Evolutionary conservation across 2,329 filamentous ascomycete genomes (phyloP).

Genomic region (Apiospora hydei): DNA sequence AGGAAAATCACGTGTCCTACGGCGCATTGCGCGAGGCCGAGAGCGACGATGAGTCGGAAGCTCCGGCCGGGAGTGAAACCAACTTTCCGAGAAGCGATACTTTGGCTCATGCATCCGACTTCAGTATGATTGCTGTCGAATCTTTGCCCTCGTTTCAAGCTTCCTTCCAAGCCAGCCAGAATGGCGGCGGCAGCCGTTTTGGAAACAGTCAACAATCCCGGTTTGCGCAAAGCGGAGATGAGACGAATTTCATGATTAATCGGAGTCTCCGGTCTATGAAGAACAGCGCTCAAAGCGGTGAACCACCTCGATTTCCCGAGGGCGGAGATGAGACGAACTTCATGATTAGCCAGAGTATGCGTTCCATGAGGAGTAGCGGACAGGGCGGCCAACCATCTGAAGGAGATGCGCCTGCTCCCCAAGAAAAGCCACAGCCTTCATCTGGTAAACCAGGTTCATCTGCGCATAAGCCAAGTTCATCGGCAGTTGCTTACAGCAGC

Average conservation of each 20-base stretch:
- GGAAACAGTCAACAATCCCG: slow-evolving; percentile 36
- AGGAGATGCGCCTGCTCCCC: slow-evolving; percentile 32
- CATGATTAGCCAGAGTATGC: slow-evolving; percentile 63
- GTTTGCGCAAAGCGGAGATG: slow-evolving; percentile 59
- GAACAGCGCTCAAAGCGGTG: slow-evolving; percentile 42
- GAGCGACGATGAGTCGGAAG: slow-evolving; percentile 39
- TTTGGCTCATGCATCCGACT: slow-evolving; percentile 56
- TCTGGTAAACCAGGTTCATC: slow-evolving; percentile 13
- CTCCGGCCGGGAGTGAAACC: slow-evolving; percentile 30
- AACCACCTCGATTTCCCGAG: too few species aligned
- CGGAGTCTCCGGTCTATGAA: slow-evolving; percentile 60
- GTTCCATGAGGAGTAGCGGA: slow-evolving; percentile 53
- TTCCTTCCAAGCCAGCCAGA: slow-evolving; percentile 52
- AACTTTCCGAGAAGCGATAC: slow-evolving; percentile 47
- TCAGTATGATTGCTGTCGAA: slow-evolving; percentile 66
- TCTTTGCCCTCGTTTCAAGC: slow-evolving; percentile 55
- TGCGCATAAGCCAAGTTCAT: slow-evolving; percentile 9
- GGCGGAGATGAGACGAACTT: slow-evolving; percentile 52
- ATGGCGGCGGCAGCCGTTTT: slow-evolving; percentile 33
- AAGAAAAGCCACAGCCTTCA: slow-evolving; percentile 27
- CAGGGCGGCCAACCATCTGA: slow-evolving; percentile 36
- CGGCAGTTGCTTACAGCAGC: slow-evolving; percentile 27
- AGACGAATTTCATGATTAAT: slow-evolving; percentile 64
- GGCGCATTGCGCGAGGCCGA: slow-evolving; percentile 37
- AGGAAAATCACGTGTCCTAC: slow-evolving; percentile 33